Evolutionary conservation across 441 rosid genomes (phyloP).

Genomic region (Capsella rubella): DNA sequence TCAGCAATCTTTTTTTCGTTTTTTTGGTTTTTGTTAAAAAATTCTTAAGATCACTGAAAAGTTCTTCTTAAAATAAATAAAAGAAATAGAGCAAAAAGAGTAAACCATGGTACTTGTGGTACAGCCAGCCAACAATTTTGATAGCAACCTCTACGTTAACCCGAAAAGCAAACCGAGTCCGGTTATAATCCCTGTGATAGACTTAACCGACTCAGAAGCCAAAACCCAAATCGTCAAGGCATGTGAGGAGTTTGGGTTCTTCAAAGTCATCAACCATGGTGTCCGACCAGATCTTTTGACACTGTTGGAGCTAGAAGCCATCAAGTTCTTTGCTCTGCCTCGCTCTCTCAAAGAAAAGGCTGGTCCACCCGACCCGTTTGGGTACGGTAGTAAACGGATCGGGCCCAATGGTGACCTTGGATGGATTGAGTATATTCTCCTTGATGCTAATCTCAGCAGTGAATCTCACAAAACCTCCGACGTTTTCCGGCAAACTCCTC

Average conservation of each 20-base stretch:
- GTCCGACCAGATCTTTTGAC: slow-evolving; percentile 55
- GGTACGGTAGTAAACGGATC: slow-evolving; percentile 76
- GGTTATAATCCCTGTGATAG: slow-evolving; percentile 51
- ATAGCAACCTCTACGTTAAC: slow-evolving; percentile 8
- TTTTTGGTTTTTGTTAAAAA: too few species aligned
- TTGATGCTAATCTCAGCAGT: slow-evolving; percentile 52
- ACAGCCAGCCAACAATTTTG: slow-evolving; percentile 5
- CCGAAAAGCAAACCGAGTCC: slow-evolving; percentile 30
- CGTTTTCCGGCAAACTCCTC: slow-evolving; percentile 48
- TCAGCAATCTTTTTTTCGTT: slow-evolving; percentile 8
- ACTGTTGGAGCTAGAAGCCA: slow-evolving; percentile 53
- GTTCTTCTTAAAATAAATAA: not conserved
- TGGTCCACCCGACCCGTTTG: slow-evolving; percentile 68
- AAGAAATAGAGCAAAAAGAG: not conserved
- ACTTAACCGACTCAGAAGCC: slow-evolving; percentile 60
- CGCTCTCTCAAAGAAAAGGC: slow-evolving; percentile 53
- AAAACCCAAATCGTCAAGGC: slow-evolving; percentile 64
- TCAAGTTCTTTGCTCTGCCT: slow-evolving; percentile 56
- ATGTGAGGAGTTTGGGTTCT: slow-evolving; percentile 71
- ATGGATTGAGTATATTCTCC: slow-evolving; percentile 82
- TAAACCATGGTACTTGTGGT: slow-evolving; percentile 38
- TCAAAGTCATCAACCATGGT: slow-evolving; percentile 69
- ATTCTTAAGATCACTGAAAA: not conserved
- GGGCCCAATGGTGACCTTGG: slow-evolving; percentile 83
- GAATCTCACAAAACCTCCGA: slow-evolving; percentile 43